Conservation (phyloP, 768 basidiomycete species). For the Mycena rosella region DNA sequence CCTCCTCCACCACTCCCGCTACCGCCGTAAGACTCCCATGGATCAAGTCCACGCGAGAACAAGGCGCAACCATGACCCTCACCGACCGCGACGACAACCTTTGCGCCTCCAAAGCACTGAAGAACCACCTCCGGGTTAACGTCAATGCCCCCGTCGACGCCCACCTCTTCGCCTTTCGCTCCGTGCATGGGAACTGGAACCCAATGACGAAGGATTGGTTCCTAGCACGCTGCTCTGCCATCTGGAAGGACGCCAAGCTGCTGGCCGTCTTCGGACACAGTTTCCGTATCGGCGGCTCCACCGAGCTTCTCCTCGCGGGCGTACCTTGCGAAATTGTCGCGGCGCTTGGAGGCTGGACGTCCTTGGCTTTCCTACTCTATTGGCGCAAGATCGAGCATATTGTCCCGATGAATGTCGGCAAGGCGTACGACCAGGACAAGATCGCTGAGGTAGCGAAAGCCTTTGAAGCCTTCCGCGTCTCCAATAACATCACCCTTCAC, state of each 20-base stretch:
- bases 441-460: neutral
- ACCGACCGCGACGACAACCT: neutral
- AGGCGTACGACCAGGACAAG: neutral
- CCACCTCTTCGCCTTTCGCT: neutral
- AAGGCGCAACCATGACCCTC: neutral
- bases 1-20: neutral
- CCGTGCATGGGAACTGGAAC: neutral
- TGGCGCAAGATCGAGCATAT: neutral
- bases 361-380: neutral
- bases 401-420: neutral
- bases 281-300: neutral
- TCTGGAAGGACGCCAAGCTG: neutral
- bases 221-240: neutral
- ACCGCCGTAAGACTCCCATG: neutral
- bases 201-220: neutral
- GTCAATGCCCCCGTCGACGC: neutral
- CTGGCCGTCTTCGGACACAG: neutral
- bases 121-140: neutral
- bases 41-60: neutral
- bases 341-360: neutral
- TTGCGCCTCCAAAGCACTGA: neutral
- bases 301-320: neutral
- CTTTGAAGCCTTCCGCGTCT: neutral
- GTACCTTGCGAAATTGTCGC: neutral
- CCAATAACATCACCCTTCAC: neutral